phyloP scores from a whole-genome alignment of 2,329 filamentous ascomycete species.

The Microsporum audouinii region DNA sequence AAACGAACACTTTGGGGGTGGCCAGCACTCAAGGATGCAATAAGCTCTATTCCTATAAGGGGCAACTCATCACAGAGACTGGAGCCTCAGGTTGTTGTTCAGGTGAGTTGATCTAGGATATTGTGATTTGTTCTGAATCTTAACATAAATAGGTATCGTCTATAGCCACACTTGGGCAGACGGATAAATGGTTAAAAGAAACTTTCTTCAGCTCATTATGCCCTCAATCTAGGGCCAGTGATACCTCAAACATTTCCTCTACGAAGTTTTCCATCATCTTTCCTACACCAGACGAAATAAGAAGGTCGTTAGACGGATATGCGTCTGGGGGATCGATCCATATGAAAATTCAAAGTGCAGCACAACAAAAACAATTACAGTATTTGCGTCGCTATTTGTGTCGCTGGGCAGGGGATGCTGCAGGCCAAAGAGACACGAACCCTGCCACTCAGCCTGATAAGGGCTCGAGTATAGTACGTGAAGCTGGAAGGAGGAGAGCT shows the following conservation, averaged over 20 bases:
- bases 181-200: slow-evolving; percentile 59
- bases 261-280: slow-evolving; percentile 63
- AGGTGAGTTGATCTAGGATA: slow-evolving; percentile 18
- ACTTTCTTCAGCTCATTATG: slow-evolving; percentile 45
- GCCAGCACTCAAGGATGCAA: slow-evolving; percentile 51
- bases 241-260: slow-evolving; percentile 14
- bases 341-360: slow-evolving; percentile 58
- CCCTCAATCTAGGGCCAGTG: slow-evolving; percentile 15
- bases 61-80: slow-evolving; percentile 19
- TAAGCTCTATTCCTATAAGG: slow-evolving; percentile 44
- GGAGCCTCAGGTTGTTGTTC: slow-evolving; percentile 28
- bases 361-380: slow-evolving; percentile 61
- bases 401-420: slow-evolving; percentile 60
- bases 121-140: slow-evolving; percentile 21
- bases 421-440: background rate
- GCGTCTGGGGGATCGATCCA: slow-evolving; percentile 68
- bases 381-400: slow-evolving; percentile 60
- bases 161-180: slow-evolving; percentile 63
- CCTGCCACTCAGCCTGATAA: background rate
- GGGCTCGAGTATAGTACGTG: slow-evolving; percentile 17
- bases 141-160: slow-evolving; percentile 63
- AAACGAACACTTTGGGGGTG: slow-evolving; percentile 62
- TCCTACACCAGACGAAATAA: slow-evolving; percentile 67
- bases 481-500: slow-evolving; percentile 55
- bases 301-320: slow-evolving; percentile 66